Conservation (phyloP, 805 yeast genomes). For the Wickerhamiella azymoides region DNA sequence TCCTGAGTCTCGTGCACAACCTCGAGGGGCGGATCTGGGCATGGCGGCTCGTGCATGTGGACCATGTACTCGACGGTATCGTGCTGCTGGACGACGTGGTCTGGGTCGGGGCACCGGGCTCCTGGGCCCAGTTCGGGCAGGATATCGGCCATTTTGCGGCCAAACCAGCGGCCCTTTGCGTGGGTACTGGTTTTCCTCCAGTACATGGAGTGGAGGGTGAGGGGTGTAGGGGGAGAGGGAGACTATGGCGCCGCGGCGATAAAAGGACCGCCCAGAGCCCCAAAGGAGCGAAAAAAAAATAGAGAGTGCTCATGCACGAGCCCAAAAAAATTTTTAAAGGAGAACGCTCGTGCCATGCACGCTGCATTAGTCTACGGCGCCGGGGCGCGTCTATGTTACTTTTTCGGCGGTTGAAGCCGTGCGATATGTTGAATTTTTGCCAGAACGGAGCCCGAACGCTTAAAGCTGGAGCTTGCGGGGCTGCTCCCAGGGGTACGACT, state of each 20-base stretch:
- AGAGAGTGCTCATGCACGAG: too few relatives aligned
- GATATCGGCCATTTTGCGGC: conserved; percentile 11
- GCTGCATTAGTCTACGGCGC: too few relatives aligned
- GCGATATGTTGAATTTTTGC: background rate
- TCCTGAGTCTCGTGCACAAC: conserved; percentile 58
- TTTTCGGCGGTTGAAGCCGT: conserved; percentile 9
- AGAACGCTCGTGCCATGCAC: background rate
- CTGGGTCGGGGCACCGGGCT: conserved; percentile 12
- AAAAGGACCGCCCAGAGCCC: too few relatives aligned
- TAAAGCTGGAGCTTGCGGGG: conserved; percentile 43
- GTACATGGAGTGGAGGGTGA: conserved; percentile 8
- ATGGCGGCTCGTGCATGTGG: conserved; percentile 87
- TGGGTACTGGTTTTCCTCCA: conserved; percentile 12
- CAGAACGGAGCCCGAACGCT: conserved; percentile 9
- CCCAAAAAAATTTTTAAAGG: too few relatives aligned
- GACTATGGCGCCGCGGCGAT: too few relatives aligned
- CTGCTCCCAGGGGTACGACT: conserved; percentile 96
- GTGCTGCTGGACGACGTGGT: conserved; percentile 49
- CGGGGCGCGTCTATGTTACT: conserved; percentile 1
- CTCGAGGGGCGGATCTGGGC: conserved; percentile 38
- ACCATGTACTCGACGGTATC: conserved; percentile 65
- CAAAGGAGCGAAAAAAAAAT: too few relatives aligned
- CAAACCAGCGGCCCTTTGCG: conserved; percentile 21
- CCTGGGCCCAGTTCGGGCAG: conserved; percentile 14
- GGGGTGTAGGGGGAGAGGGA: too few relatives aligned